Conservation (phyloP, 306 rosid genomes). For the Carpinus viminea region DNA sequence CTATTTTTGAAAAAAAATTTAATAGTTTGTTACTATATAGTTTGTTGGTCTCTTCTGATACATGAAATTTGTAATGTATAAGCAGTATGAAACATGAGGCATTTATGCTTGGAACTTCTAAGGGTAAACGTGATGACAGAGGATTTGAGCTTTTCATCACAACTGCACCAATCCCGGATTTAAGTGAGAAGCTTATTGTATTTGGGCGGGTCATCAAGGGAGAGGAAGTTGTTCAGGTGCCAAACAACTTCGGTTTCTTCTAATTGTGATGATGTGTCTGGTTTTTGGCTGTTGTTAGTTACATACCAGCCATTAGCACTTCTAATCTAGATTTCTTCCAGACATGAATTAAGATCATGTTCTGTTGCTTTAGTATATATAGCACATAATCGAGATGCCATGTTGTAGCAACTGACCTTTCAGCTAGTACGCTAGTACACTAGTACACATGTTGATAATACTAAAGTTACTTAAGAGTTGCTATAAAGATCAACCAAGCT, state of each 20-base stretch:
- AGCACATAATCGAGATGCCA: neutral
- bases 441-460: neutral
- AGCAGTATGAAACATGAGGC: conserved; percentile 89
- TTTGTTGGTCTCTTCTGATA: conserved; percentile 22
- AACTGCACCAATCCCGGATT: conserved; percentile 95
- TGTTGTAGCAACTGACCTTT: neutral
- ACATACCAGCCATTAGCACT: neutral
- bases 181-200: conserved; percentile 77
- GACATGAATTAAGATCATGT: neutral
- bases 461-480: neutral
- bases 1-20: conserved; percentile 7
- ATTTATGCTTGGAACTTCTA: conserved; percentile 90
- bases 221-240: conserved; percentile 97
- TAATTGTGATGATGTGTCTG: neutral
- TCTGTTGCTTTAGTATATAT: neutral
- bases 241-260: conserved; percentile 12
- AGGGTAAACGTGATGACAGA: conserved; percentile 57
- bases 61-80: conserved; percentile 14
- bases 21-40: neutral
- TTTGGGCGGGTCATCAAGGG: conserved; percentile 93
- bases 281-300: neutral
- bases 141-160: conserved; percentile 92
- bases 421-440: neutral
- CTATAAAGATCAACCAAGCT: neutral
- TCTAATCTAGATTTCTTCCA: neutral